These are phyloP conservation scores for Mycena rosella DNA, from an alignment of 768 basidiomycete genomes.

Conservation along the genomic window DNA sequence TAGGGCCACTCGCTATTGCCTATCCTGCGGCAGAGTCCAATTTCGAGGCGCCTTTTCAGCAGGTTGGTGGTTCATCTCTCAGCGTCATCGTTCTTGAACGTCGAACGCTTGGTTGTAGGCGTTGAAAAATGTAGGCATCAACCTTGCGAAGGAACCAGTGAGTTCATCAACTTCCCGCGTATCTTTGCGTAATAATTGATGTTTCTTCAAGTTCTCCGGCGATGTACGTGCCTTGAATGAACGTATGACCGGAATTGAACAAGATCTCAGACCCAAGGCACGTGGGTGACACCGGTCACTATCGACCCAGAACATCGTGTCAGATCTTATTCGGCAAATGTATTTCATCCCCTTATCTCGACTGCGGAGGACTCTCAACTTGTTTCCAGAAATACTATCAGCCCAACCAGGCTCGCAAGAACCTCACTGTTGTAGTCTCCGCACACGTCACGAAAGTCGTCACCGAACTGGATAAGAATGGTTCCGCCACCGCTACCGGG, in stretches of 20 bases:
- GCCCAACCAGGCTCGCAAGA: slow-evolving; percentile 41
- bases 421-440: slow-evolving; percentile 45
- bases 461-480: slow-evolving; percentile 19
- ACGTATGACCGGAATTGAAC: background rate
- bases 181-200: background rate
- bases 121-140: slow-evolving; percentile 14
- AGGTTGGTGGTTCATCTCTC: background rate
- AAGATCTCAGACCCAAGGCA: background rate
- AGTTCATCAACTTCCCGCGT: background rate
- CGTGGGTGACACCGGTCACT: slow-evolving; percentile 18
- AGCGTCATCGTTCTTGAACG: too few species aligned
- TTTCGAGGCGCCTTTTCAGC: slow-evolving; percentile 8
- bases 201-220: slow-evolving; percentile 20
- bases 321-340: slow-evolving; percentile 28
- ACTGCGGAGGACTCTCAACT: background rate
- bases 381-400: slow-evolving; percentile 37
- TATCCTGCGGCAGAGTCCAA: background rate
- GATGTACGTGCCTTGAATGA: background rate
- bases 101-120: background rate
- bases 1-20: slow-evolving; percentile 9
- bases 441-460: slow-evolving; percentile 44
- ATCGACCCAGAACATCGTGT: slow-evolving; percentile 12
- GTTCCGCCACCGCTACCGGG: slow-evolving; percentile 41
- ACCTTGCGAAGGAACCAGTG: slow-evolving; percentile 3
- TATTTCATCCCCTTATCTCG: background rate